phyloP scores from a whole-genome alignment of 257 asterid species.

The Euphrasia confusa region DNA sequence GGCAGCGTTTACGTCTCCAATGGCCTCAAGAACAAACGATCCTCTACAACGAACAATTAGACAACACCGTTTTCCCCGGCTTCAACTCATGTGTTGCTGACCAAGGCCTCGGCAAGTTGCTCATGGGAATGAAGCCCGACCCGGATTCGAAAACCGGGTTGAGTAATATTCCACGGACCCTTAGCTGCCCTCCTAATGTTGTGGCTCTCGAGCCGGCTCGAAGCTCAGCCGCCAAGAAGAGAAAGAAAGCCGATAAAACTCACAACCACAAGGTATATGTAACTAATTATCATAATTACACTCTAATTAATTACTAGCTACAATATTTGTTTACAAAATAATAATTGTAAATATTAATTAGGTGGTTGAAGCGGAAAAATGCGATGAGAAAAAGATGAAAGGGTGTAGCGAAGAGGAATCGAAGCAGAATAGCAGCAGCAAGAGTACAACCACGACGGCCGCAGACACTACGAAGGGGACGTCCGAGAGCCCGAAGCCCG shows the following conservation, averaged over 20 bases:
- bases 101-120: constrained; percentile 39
- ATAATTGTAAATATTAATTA: constrained; percentile 7
- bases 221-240: constrained; percentile 43
- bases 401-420: constrained; percentile 44
- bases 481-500: constrained; percentile 57
- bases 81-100: constrained; percentile 19
- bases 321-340: too few relatives aligned
- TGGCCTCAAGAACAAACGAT: constrained; percentile 42
- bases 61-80: constrained; percentile 16
- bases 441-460: constrained; percentile 29
- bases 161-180: constrained; percentile 39
- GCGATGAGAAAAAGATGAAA: constrained; percentile 52
- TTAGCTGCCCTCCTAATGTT: constrained; percentile 50
- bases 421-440: constrained; percentile 45
- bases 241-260: constrained; percentile 52
- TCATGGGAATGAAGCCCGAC: constrained; percentile 43
- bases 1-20: constrained; percentile 38
- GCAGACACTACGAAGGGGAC: constrained; percentile 29
- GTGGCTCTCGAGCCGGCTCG: constrained; percentile 28
- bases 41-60: constrained; percentile 29
- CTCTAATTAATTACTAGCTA: not conserved
- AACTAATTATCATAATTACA: not conserved
- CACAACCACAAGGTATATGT: constrained; percentile 41
- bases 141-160: constrained; percentile 37
- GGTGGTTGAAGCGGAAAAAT: constrained; percentile 43